phyloP scores from a whole-genome alignment of 176 grass and related monocot genomes.

The Tillandsia fasciculata region DNA sequence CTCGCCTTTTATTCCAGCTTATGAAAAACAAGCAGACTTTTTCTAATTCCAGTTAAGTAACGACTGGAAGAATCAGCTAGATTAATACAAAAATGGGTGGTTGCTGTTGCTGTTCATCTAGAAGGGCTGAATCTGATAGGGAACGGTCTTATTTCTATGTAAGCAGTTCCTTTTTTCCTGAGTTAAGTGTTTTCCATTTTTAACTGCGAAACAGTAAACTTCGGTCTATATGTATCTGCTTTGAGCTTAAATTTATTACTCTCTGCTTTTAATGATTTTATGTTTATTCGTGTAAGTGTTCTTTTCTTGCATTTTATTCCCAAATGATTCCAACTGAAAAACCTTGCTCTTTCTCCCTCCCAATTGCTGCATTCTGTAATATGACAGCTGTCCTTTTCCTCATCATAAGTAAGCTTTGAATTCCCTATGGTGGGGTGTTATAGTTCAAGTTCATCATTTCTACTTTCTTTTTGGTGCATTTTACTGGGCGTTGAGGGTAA shows the following conservation, averaged over 20 bases:
- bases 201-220: background rate
- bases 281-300: background rate
- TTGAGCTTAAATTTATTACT: background rate
- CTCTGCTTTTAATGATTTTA: background rate
- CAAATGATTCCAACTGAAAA: background rate
- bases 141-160: constrained; percentile 58
- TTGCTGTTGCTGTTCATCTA: constrained; percentile 70
- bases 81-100: constrained; percentile 62
- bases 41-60: constrained; percentile 29
- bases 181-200: background rate
- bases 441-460: background rate
- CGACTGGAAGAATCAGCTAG: constrained; percentile 18
- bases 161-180: constrained; percentile 18
- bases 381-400: background rate
- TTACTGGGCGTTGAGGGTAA: background rate
- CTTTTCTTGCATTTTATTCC: background rate
- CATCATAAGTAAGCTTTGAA: background rate
- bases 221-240: background rate
- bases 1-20: constrained; percentile 30
- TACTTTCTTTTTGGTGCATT: background rate
- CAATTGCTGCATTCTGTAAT: background rate
- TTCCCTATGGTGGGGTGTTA: background rate
- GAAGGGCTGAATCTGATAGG: constrained; percentile 43
- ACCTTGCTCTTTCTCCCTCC: background rate
- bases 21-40: constrained; percentile 16